Base-by-base conservation (phyloP, 352 stramenopile genomes). In the Salisapilia sapeloensis region DNA sequence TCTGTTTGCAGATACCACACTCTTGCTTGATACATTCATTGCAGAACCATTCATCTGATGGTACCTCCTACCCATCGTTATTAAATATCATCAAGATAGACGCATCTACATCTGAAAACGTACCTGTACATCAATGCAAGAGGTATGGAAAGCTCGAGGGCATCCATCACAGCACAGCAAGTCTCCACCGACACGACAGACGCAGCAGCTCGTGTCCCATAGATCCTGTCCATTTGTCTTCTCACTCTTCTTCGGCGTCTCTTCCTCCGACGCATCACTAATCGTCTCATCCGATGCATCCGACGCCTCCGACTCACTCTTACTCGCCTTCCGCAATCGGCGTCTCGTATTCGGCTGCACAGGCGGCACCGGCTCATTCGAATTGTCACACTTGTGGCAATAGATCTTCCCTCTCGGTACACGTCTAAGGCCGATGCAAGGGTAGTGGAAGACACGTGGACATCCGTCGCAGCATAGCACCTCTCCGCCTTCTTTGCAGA, bases 381-480 rank as follows among this genome's bases (percentile, higher is more conserved):
- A 65, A 20, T 55, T 39, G 17, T 89, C 71, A 24, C 76, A 91
- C 23, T 66, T 44, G 26, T 86, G 67, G 32, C 76, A 91, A 36
- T 86, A 91, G 4, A 65, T 87, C 37, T 91, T 91, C 9, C 76
- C 76, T 0, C 76, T 50, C n/a, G 76, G 76, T 2, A 89, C 59
- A 24, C 76, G 69, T 4, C 72, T 52, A n/a, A 87, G 38, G 4
- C 56, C 52, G 27, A 89, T 70, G 33, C 90, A 97, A 20, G 69
- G 62, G 4, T 69, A 40, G 56, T 97, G 91, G 53, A 94, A 97
- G 5, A 82, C 71, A 26, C 83, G 58, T 2, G 87, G 87, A 39
- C 91, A 97, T 10, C 72, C 78, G 40, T 91, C 80, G 41, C 91
- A 97, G 46, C 74, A 91, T 1, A 95, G 51, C 12, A 96, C 25